These are phyloP conservation scores for Prunus davidiana DNA, from an alignment of 306 rosid species.

Conservation along the genomic window DNA sequence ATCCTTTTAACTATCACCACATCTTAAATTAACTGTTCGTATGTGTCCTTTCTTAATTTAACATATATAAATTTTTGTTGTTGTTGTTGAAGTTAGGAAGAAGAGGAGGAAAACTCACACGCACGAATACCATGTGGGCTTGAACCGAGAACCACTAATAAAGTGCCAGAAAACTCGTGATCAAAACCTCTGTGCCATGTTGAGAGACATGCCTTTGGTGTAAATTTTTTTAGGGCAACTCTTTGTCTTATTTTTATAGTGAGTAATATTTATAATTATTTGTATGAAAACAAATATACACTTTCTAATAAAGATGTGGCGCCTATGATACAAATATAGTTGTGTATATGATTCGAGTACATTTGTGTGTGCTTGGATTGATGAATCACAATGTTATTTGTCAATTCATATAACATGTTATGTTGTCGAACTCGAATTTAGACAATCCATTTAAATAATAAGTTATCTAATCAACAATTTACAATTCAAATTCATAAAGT, in stretches of 20 bases:
- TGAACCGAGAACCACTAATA: neutral
- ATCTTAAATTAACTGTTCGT: too few relatives aligned
- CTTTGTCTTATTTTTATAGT: neutral
- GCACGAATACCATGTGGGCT: too few relatives aligned
- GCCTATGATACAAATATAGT: neutral
- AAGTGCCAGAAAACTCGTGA: neutral
- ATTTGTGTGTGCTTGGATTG: neutral
- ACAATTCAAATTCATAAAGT: neutral
- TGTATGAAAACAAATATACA: neutral
- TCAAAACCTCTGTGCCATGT: neutral
- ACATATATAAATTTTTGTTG: too few relatives aligned
- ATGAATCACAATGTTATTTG: neutral
- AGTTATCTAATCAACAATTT: too few relatives aligned
- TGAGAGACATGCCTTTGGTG: neutral
- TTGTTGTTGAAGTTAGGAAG: too few relatives aligned
- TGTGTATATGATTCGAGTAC: neutral
- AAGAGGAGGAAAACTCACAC: too few relatives aligned
- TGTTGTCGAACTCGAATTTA: too few relatives aligned
- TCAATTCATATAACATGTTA: too few relatives aligned
- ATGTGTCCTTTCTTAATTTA: too few relatives aligned
- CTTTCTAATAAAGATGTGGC: neutral
- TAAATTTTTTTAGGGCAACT: constrained; percentile 1
- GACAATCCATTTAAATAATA: too few relatives aligned
- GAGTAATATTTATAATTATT: neutral
- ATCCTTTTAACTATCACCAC: too few relatives aligned